Evolutionary conservation across 108 stramenopile genomes (phyloP).

Genomic region (Conticribra weissflogii): DNA sequence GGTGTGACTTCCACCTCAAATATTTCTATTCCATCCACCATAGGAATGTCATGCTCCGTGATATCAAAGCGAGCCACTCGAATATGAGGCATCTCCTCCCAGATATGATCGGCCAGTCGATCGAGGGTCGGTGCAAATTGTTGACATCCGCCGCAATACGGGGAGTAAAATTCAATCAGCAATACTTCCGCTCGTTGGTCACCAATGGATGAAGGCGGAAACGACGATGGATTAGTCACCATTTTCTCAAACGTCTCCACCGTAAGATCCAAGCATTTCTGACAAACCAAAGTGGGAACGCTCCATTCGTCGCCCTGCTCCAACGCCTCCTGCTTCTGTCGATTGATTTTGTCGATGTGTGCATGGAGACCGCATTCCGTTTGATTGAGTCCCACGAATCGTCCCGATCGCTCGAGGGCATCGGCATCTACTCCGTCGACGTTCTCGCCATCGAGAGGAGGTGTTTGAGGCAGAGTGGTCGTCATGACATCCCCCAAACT

Average conservation of each 20-base stretch:
- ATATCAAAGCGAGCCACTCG: constrained; percentile 48
- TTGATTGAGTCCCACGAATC: constrained; percentile 50
- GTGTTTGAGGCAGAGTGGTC: constrained; percentile 12
- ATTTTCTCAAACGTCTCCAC: constrained; percentile 22
- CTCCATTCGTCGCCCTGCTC: constrained; percentile 24
- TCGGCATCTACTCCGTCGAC: neutral
- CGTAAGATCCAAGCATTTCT: constrained; percentile 26
- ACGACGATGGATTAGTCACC: constrained; percentile 1
- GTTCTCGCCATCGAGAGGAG: neutral
- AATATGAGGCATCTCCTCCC: neutral
- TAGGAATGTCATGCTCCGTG: constrained; percentile 30
- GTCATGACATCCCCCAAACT: constrained; percentile 56
- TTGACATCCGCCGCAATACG: constrained; percentile 50
- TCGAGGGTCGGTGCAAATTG: constrained; percentile 45
- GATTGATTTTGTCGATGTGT: constrained; percentile 23
- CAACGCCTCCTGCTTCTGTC: constrained; percentile 18
- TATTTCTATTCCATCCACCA: constrained; percentile 17
- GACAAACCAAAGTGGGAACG: constrained; percentile 29
- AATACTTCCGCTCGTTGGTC: neutral
- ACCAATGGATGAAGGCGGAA: neutral
- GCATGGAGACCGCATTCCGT: constrained; percentile 61
- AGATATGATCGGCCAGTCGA: constrained; percentile 27
- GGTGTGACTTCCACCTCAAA: constrained; percentile 46
- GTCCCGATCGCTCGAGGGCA: constrained; percentile 46
- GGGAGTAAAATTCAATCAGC: constrained; percentile 57